Base-by-base conservation (phyloP, 768 basidiomycete genomes). In the Cubamyces lactineus region DNA sequence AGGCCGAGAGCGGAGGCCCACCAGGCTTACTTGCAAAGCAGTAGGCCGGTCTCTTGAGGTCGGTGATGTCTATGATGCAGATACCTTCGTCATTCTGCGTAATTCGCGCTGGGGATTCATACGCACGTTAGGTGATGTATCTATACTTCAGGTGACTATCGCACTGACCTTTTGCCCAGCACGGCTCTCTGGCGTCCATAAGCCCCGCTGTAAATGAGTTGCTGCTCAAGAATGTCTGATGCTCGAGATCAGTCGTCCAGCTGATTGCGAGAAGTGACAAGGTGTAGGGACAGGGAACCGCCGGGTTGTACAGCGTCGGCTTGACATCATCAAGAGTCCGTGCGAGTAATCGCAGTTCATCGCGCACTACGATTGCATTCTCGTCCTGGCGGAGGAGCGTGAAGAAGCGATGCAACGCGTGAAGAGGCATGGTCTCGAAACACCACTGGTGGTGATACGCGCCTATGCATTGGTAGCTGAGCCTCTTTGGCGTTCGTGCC, bases 381-480 rank as follows among this genome's bases (percentile, higher is more conserved):
- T 46, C 45, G 8, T 12, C 19, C 19, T 46, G 45, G 1, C 19
- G 45, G n/a, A 46, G n/a, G 19, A 46, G 45, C 8, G 45, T 46
- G 45, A 46, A 21, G 19, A 46, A 46, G 21, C 45, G 45, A 23
- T 46, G 45, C 19, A 46, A 21, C 9, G 45, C 45, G 19, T 21
- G 45, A 3, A 46, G 45, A 11, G 45, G 45, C 19, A 46, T 19
- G 12, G 45, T 46, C 11, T 21, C 45, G 45, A 46, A 46, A 16
- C 45, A 46, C 45, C 45, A 46, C 45, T 46, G 45, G 21, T 78
- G 71, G 60, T 79, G 77, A 5, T 71, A 69, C 8, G 75, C 78
- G 8, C 70, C 76, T 16, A 80, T 63, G 43, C 78, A 80, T 28
- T 75, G 76, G 68, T 80, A 79, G 39, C 69, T 61, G 19, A 72